Evolutionary conservation across 2,329 filamentous ascomycete genomes (phyloP), one percentile per base, ranked within the genome.

Genomic region (Cladophialophora psammophila): DNA sequence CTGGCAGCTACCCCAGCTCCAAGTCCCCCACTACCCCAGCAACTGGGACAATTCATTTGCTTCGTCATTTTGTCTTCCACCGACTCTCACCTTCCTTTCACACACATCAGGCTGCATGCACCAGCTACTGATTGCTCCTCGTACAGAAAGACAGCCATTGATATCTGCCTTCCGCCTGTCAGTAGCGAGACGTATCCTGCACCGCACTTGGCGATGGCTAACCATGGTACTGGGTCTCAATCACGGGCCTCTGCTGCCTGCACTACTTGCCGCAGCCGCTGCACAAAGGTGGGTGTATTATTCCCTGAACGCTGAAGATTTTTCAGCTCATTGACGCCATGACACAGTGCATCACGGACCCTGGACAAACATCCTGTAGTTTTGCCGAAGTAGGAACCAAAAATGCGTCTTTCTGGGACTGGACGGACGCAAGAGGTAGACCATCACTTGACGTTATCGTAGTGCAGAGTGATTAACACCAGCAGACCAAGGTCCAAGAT

Each of bases 281-380:
- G 48, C 48, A 52, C 48, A 20, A 52, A 52, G 48, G 48, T 52
- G 18, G 48, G 18, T 52, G 10, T 10, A 20, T n/a, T 15, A n/a
- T 20, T 52, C 12, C 48, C 31, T 13, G 18, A 20, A 12, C 18
- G 48, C n/a, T 52, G 48, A 2, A 12, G 40, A 45, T 45, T 2
- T 52, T 52, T 32, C 40, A 45, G 48, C 48, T 52, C 18, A 52
- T 32, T 20, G 12, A n/a, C 9, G 31, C 48, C 48, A n/a, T 52
- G 48, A 32, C n/a, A 10, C 48, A 52, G 48, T 52, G 48, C 31
- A 52, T n/a, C n/a, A 52, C 48, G 48, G 48, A 52, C 18, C 9
- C 48, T 26, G 48, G 48, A 3, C 18, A 52, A 32, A 52, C 48
- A n/a, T 52, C 48, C 48, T 52, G 48, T n/a, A 52, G 9, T 52